These are phyloP conservation scores for Protomyces macrosporus DNA, from an alignment of 1,139 yeast species.

Conservation along the genomic window DNA sequence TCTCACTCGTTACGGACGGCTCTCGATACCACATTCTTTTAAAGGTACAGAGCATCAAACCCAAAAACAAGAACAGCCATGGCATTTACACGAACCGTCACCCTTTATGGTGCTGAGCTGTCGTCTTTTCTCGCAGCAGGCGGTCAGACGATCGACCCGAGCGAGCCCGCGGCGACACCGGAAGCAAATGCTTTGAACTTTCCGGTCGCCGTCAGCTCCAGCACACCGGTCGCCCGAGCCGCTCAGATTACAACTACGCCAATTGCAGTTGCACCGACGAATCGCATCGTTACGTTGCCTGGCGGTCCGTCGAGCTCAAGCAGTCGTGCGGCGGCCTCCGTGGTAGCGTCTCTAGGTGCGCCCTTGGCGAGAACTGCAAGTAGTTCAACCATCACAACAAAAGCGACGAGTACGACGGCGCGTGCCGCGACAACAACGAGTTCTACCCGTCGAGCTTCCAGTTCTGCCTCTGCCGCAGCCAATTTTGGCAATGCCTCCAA, in stretches of 20 bases:
- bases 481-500: background rate
- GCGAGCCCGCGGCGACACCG: background rate
- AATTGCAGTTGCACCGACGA: background rate
- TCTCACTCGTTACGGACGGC: slow-evolving; percentile 25
- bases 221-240: slow-evolving; percentile 4
- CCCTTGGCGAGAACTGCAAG: background rate
- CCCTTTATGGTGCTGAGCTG: slow-evolving; percentile 17
- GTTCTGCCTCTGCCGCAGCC: background rate
- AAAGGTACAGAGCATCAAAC: background rate
- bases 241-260: slow-evolving; percentile 4
- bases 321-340: background rate
- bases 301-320: background rate
- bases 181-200: background rate
- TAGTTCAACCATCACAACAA: background rate
- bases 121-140: slow-evolving; percentile 24
- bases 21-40: slow-evolving; percentile 17
- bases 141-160: slow-evolving; percentile 19
- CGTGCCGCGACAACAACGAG: background rate
- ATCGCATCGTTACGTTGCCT: background rate
- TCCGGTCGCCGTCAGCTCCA: background rate
- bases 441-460: slow-evolving; percentile 3
- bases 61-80: background rate
- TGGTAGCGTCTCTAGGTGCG: background rate
- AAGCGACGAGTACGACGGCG: background rate
- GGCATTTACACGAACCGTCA: slow-evolving; percentile 18